Base-by-base conservation (phyloP, 495 filamentous ascomycete species). In the Penicillium nucicola region DNA sequence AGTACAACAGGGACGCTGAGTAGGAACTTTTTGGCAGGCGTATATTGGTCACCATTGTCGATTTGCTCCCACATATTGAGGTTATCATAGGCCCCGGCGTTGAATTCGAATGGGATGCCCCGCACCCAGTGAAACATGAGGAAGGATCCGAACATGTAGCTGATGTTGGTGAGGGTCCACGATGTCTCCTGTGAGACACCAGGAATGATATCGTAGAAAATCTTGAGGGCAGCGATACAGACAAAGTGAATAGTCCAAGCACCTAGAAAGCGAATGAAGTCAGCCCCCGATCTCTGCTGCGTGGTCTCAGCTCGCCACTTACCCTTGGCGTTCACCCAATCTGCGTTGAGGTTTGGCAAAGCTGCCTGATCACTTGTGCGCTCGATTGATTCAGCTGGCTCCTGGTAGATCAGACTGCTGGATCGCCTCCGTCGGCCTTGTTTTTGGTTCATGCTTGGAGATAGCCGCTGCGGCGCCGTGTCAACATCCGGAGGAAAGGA, bases 11-110 rank as follows among this genome's bases (percentile, higher is more conserved):
- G 93, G 40, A 97, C 93, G 51, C 84, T 89, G 59, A 98, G 83
- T 51, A 98, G 72, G 70, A 97, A 98, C 70, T 98, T 98, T 81
- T 98, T 98, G 48, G 93, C 84, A 11, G 93, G 93, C 5, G 93
- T 98, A 74, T 97, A 98, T 66, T 98, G 93, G 68, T 93, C 93
- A 23, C 93, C 93, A 61, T 98, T 93, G 75, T 98, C 93, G 65
- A 98, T 98, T 77, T 98, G 93, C 77, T 98, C 93, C 93, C 93
- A 98, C 92, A 98, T 96, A 74, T 97, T 97, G 57, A 97, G 80
- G 66, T 97, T 97, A 72, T 98, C 93, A 76, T 96, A 98, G 51
- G 93, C 93, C 42, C 93, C 93, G n/a, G 90, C 85, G 67, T 98
- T 97, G 80, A 97, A 98, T 64, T 98, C 93, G 71, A 98, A 98